phyloP scores from a whole-genome alignment of 768 basidiomycete genomes.

The Rhodotorula kratochvilovae region DNA sequence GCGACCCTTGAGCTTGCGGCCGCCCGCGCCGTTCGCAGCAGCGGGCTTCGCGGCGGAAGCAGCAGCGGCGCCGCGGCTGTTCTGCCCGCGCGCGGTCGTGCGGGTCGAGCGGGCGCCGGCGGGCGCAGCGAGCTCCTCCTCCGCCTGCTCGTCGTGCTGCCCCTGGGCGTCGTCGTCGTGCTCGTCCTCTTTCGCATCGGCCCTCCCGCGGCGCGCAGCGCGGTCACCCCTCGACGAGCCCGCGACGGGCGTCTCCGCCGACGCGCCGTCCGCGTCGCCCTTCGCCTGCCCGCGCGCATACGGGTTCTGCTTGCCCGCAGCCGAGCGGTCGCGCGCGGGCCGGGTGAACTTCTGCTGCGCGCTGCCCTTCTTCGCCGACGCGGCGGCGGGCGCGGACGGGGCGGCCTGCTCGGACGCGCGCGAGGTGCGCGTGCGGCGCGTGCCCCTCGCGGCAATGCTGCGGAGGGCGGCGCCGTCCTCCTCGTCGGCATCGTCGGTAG shows the following conservation, averaged over 20 bases:
- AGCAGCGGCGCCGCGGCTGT: background rate
- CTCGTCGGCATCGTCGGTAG: background rate
- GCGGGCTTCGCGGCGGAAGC: background rate
- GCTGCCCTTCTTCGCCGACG: background rate
- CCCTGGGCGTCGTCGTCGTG: background rate
- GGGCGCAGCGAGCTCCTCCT: background rate
- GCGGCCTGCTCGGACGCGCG: background rate
- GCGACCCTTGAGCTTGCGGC: constrained; percentile 7
- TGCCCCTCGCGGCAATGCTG: background rate
- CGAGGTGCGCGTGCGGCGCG: background rate
- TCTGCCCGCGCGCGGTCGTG: background rate
- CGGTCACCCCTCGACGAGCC: background rate
- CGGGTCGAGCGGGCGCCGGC: background rate
- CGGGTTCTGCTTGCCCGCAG: background rate
- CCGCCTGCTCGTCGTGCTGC: background rate
- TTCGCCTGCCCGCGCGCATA: too few relatives aligned
- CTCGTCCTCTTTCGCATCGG: too few relatives aligned
- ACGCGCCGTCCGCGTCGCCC: too few relatives aligned
- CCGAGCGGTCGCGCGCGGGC: background rate
- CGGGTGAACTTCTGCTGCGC: background rate
- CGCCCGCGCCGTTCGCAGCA: background rate
- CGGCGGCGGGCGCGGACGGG: background rate
- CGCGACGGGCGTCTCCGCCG: too few relatives aligned
- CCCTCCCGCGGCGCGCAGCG: too few relatives aligned
- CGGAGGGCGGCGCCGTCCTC: background rate